A percentile compares a stretch with the other conserved stretches of the same genome.
These are phyloP conservation scores for Chaetothyriales sp. DNA, from an alignment of 2,329 filamentous ascomycete species.

Conservation along the genomic window DNA sequence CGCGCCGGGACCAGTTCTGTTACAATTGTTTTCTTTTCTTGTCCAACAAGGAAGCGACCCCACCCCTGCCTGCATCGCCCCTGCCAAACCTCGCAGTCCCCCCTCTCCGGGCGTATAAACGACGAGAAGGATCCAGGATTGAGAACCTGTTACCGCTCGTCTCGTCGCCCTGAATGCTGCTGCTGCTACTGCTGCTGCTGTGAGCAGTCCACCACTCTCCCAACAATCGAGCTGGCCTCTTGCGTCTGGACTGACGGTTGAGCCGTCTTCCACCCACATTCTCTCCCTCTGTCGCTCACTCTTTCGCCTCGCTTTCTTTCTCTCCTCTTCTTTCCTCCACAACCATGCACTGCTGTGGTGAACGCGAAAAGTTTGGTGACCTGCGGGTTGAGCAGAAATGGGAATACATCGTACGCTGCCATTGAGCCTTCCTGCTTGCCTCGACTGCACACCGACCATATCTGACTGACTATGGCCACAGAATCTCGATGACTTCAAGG, in stretches of 20 bases:
- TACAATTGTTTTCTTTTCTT: not conserved
- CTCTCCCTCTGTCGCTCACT: constrained; percentile 6
- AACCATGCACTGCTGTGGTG: constrained; percentile 52
- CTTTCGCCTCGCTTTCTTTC: constrained; percentile 11
- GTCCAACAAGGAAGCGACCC: not conserved
- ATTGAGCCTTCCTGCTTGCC: not conserved
- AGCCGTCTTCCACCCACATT: constrained; percentile 10
- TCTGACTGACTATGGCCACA: constrained; percentile 17
- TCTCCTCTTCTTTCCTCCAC: not conserved
- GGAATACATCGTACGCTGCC: constrained; percentile 65
- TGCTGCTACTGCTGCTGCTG: too few relatives aligned
- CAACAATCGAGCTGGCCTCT: constrained; percentile 17
- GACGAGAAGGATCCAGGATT: not conserved
- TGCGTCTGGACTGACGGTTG: constrained; percentile 14
- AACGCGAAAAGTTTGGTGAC: constrained; percentile 44
- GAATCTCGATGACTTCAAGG: constrained; percentile 63
- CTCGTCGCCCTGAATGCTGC: not conserved
- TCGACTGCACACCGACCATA: constrained; percentile 4
- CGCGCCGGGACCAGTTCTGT: not conserved
- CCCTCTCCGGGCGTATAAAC: not conserved
- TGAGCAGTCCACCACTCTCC: not conserved
- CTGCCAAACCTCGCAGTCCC: not conserved
- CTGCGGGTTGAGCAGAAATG: constrained; percentile 77
- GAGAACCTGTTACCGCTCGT: not conserved
- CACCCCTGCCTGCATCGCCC: not conserved